Percentiles rank a stretch among this genome's conserved stretches.
Conservation (phyloP, 108 stramenopile species). For the Discostella pseudostelligera region DNA sequence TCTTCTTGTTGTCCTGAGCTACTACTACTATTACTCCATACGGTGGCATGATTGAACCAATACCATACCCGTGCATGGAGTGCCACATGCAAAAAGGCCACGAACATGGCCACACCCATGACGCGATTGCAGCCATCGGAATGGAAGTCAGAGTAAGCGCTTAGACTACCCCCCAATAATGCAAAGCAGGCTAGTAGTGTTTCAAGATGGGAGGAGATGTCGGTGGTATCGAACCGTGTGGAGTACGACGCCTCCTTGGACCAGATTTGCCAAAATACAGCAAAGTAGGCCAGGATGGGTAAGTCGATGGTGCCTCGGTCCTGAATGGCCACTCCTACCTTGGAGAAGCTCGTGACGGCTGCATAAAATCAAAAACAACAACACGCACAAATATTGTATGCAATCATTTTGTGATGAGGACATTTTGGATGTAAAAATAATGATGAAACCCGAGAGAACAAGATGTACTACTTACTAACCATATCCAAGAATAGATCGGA, state of each 20-base stretch:
- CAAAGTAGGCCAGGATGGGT: slow-evolving; percentile 68
- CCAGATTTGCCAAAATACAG: slow-evolving; percentile 85
- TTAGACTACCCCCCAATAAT: slow-evolving; percentile 68
- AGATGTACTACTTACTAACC: slow-evolving; percentile 29
- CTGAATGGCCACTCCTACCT: slow-evolving; percentile 71
- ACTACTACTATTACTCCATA: neutral
- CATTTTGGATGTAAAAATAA: too few relatives aligned
- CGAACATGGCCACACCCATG: slow-evolving; percentile 72
- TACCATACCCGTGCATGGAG: slow-evolving; percentile 63
- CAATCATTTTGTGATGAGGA: too few relatives aligned
- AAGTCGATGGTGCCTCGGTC: slow-evolving; percentile 49
- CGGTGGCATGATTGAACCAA: slow-evolving; percentile 49
- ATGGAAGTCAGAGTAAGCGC: slow-evolving; percentile 51
- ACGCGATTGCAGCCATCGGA: slow-evolving; percentile 65
- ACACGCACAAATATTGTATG: too few relatives aligned
- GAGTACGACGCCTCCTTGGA: slow-evolving; percentile 72
- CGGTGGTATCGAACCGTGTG: slow-evolving; percentile 81
- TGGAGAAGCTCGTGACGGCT: slow-evolving; percentile 74
- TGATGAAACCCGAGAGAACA: neutral
- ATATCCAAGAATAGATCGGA: slow-evolving; percentile 78
- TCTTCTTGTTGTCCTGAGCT: slow-evolving; percentile 18
- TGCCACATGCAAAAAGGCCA: slow-evolving; percentile 56
- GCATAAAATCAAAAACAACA: too few relatives aligned
- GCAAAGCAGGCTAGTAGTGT: slow-evolving; percentile 79
- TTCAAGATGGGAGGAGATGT: slow-evolving; percentile 65